Percentiles rank a stretch among this genome's conserved stretches.
These are phyloP conservation scores for Volvox carteri DNA, from an alignment of 163 green algal genomes.

Conservation along the genomic window DNA sequence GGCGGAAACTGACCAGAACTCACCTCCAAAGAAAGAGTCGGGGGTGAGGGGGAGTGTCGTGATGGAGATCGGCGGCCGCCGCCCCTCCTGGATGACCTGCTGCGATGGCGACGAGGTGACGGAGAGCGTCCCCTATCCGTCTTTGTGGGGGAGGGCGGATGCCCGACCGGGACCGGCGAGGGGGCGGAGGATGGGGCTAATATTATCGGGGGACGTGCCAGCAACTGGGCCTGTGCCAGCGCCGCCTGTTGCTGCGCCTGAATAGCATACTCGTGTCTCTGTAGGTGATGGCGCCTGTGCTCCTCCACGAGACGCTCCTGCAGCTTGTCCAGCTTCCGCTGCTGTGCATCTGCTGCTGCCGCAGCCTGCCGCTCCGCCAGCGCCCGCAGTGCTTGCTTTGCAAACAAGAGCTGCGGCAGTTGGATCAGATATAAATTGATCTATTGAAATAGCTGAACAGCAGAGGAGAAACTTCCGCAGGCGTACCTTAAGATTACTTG, in stretches of 20 bases:
- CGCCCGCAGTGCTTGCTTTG: constrained; percentile 22
- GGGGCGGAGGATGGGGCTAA: neutral
- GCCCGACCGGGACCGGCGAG: neutral
- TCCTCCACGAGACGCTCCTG: constrained; percentile 3
- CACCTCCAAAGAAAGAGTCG: neutral
- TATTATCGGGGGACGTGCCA: neutral
- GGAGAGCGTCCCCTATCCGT: neutral
- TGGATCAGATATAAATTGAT: neutral
- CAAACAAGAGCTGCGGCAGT: constrained; percentile 38
- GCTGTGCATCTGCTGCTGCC: constrained; percentile 8
- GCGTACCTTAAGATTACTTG: constrained; percentile 34
- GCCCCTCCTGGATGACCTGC: neutral
- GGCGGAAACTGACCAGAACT: no score
- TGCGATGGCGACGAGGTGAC: neutral
- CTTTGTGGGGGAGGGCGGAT: neutral
- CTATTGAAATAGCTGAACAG: neutral
- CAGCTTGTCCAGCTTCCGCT: constrained; percentile 13
- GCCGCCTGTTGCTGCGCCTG: neutral
- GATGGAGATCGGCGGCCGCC: neutral
- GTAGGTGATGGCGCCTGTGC: neutral
- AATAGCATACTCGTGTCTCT: neutral
- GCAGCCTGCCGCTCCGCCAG: constrained; percentile 31
- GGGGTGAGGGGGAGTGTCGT: neutral
- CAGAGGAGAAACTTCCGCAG: neutral
- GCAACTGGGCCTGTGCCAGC: neutral